These are phyloP conservation scores for Venturiaceae sp. DNA, from an alignment of 2,329 filamentous ascomycete genomes.

Conservation along the genomic window DNA sequence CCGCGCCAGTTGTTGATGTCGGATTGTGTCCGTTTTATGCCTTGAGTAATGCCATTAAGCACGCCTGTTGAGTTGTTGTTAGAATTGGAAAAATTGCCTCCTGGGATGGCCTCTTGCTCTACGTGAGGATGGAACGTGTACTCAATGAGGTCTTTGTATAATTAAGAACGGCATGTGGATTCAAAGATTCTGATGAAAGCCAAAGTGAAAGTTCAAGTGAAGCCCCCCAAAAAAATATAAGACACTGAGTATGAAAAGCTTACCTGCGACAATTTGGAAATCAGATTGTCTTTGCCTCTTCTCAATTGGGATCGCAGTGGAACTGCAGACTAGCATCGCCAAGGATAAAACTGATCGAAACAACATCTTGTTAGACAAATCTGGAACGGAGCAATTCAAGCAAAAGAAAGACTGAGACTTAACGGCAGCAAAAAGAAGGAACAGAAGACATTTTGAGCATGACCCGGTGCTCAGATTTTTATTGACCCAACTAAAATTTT, in stretches of 20 bases:
- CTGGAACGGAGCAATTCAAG: background rate
- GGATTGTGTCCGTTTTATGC: background rate
- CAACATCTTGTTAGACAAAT: background rate
- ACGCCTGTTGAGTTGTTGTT: background rate
- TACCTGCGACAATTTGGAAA: background rate
- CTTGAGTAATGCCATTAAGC: background rate
- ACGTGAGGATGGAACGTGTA: too few species aligned
- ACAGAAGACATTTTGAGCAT: background rate
- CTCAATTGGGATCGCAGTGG: background rate
- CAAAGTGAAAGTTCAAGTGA: too few species aligned
- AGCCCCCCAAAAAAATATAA: background rate
- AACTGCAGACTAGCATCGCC: background rate
- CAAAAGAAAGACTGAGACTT: background rate
- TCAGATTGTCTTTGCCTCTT: background rate
- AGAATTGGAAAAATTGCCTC: too few species aligned
- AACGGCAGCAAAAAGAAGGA: background rate
- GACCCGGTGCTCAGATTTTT: background rate
- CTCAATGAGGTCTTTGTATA: too few species aligned
- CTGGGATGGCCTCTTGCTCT: too few species aligned
- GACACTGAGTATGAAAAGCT: background rate
- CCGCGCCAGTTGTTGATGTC: background rate
- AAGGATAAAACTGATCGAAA: background rate
- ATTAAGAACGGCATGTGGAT: too few species aligned
- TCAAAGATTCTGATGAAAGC: too few species aligned
- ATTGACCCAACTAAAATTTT: background rate